Evolutionary conservation across 2,329 filamentous ascomycete genomes (phyloP).

Genomic region (Gremmenia infestans): DNA sequence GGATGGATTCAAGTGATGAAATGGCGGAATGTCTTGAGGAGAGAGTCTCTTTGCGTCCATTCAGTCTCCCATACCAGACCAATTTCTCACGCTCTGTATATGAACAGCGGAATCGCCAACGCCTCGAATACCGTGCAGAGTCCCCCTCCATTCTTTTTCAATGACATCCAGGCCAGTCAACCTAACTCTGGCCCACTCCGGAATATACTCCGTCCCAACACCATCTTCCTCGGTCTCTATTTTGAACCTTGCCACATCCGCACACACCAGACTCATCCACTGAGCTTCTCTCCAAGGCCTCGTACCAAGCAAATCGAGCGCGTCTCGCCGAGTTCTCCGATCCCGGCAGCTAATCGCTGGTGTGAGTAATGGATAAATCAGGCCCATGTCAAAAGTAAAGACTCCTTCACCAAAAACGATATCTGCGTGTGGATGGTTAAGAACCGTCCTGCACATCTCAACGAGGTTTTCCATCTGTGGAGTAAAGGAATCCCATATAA

Average conservation of each 20-base stretch:
- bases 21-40: background rate
- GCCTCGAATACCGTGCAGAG: slow-evolving; percentile 14
- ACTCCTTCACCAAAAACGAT: slow-evolving; percentile 12
- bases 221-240: slow-evolving; percentile 26
- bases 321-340: slow-evolving; percentile 17
- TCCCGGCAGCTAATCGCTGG: slow-evolving; percentile 20
- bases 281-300: slow-evolving; percentile 18
- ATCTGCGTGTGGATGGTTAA: slow-evolving; percentile 9
- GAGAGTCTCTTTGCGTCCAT: background rate
- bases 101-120: slow-evolving; percentile 3
- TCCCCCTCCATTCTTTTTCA: slow-evolving; percentile 5
- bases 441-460: slow-evolving; percentile 7
- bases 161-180: slow-evolving; percentile 12
- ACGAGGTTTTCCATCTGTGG: slow-evolving; percentile 15
- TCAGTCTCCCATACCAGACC: background rate
- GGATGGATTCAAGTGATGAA: slow-evolving; percentile 18
- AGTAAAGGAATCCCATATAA: slow-evolving; percentile 19
- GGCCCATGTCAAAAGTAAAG: slow-evolving; percentile 21
- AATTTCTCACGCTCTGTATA: slow-evolving; percentile 1
- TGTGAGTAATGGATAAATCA: slow-evolving; percentile 19
- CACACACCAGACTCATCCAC: slow-evolving; percentile 12
- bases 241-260: slow-evolving; percentile 17
- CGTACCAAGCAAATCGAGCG: slow-evolving; percentile 14
- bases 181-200: slow-evolving; percentile 16
- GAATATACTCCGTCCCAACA: slow-evolving; percentile 17